These are phyloP conservation scores for Beta corolliflora DNA, from an alignment of 179 eudicot species.

Conservation along the genomic window DNA sequence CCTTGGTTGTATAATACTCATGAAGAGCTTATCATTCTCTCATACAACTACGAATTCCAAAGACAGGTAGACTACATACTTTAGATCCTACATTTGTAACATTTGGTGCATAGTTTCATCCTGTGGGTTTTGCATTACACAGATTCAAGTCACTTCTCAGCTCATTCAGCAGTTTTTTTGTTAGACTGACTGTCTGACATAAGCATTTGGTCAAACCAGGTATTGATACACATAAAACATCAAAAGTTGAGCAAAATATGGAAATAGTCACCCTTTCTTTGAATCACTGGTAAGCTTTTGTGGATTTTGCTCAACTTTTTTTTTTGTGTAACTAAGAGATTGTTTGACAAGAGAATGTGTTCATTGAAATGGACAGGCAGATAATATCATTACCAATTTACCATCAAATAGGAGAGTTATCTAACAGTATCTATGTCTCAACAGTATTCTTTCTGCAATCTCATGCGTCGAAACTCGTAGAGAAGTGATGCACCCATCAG, in stretches of 20 bases:
- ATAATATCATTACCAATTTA: background rate
- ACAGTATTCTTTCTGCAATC: background rate
- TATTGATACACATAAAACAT: too few species aligned
- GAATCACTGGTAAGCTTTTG: too few species aligned
- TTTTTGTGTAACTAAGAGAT: too few species aligned
- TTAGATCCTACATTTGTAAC: background rate
- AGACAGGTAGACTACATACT: background rate
- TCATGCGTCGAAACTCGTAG: background rate
- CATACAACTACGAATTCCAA: background rate
- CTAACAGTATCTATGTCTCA: background rate
- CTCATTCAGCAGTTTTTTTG: background rate
- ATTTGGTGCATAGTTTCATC: background rate
- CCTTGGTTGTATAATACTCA: background rate
- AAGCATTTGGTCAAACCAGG: too few species aligned
- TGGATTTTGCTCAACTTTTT: too few species aligned
- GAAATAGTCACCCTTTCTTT: too few species aligned
- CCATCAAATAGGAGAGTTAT: background rate
- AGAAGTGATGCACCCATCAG: too few species aligned
- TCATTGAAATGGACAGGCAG: background rate
- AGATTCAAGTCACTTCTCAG: slow-evolving; percentile 3
- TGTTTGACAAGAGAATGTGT: too few species aligned
- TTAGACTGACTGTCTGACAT: too few species aligned
- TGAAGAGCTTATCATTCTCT: background rate
- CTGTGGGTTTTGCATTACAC: background rate
- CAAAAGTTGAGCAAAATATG: too few species aligned